Evolutionary conservation across 2,329 filamentous ascomycete species (phyloP).

Genomic region (Colletotrichum sojae): DNA sequence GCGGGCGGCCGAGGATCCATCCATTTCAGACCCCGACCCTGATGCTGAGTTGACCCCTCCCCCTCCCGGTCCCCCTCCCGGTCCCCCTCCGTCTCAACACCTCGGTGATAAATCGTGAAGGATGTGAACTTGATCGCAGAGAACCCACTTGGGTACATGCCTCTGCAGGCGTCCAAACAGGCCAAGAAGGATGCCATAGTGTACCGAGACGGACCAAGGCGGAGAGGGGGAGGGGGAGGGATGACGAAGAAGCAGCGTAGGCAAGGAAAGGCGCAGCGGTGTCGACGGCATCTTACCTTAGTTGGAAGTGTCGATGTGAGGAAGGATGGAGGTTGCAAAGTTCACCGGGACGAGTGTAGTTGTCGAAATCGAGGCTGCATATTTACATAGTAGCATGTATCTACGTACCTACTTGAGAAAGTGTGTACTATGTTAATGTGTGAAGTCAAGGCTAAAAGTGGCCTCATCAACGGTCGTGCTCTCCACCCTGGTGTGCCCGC

Average conservation of each 20-base stretch:
- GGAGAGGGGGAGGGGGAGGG: neutral
- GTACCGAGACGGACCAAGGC: conserved; percentile 3
- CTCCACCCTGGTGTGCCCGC: conserved; percentile 25
- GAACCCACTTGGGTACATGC: conserved; percentile 9
- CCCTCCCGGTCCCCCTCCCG: too few species aligned
- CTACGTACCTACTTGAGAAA: too few species aligned
- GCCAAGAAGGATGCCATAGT: neutral
- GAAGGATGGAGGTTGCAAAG: neutral
- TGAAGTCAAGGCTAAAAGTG: conserved; percentile 28
- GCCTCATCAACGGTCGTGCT: conserved; percentile 30
- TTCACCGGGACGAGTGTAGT: neutral
- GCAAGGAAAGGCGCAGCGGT: neutral
- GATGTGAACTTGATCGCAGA: conserved; percentile 17
- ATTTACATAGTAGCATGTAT: too few species aligned
- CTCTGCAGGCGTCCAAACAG: neutral
- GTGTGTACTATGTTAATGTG: neutral
- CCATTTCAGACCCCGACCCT: neutral
- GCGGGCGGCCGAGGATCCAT: neutral
- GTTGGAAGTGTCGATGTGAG: neutral
- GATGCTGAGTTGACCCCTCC: too few species aligned
- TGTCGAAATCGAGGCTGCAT: conserved; percentile 7
- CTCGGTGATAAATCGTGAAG: neutral
- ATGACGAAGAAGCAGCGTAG: neutral
- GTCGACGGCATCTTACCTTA: neutral
- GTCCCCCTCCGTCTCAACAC: neutral